Evolutionary conservation across 495 filamentous ascomycete species (phyloP).

Genomic region (Apiosordaria backusii): DNA sequence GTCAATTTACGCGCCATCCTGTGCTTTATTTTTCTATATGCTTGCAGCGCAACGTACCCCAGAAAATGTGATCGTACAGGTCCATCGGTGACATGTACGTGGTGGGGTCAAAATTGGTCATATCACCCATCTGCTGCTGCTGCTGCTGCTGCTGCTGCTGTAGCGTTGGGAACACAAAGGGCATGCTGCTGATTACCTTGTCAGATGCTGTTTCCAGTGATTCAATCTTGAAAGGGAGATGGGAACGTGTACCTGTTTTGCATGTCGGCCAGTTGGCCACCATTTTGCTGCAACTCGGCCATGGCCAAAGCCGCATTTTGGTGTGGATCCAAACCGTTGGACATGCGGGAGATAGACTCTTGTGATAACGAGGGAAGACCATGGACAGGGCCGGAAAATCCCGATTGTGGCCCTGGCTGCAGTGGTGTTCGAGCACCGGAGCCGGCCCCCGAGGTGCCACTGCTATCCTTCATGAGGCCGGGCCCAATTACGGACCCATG

Average conservation of each 20-base stretch:
- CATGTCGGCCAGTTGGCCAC: constrained; percentile 39
- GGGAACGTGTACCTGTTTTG: constrained; percentile 26
- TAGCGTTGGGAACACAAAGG: constrained; percentile 12
- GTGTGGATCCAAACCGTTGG: constrained; percentile 43
- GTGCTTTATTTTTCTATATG: not conserved
- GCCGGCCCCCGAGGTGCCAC: constrained; percentile 26
- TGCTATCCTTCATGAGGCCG: constrained; percentile 37
- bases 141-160: constrained; percentile 31
- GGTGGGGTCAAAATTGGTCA: constrained; percentile 41
- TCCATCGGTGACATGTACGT: constrained; percentile 54
- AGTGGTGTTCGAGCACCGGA: constrained; percentile 45
- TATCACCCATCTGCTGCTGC: constrained; percentile 29
- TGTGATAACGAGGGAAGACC: constrained; percentile 5
- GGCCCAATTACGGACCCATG: constrained; percentile 48
- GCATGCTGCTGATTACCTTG: constrained; percentile 7
- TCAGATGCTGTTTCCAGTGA: constrained; percentile 1
- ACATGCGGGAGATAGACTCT: constrained; percentile 20
- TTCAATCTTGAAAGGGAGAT: not conserved
- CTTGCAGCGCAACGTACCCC: constrained; percentile 43
- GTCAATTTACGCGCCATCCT: constrained; percentile 3
- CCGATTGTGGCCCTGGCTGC: constrained; percentile 11
- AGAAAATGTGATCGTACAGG: constrained; percentile 57
- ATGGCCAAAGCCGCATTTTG: constrained; percentile 55
- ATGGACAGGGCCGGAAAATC: constrained; percentile 9
- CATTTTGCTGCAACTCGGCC: constrained; percentile 52